Base-by-base conservation (phyloP, 768 basidiomycete species). In the Lactarius hengduanensis region DNA sequence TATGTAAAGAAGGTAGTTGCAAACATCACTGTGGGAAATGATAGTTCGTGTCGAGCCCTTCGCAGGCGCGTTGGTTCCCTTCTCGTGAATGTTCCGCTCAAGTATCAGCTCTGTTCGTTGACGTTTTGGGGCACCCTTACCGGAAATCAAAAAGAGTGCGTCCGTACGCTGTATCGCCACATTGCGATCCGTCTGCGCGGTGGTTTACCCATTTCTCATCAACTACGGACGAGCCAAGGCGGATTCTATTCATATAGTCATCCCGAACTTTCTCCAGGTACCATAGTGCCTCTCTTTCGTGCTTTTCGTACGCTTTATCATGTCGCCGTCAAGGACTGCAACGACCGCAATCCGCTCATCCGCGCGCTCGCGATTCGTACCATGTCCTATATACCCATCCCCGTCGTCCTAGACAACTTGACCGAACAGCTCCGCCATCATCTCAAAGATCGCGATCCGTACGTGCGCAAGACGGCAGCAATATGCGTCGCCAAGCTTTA, bases 131-230 rank as follows among this genome's bases (percentile, higher is more conserved):
- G 95, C 94, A 11, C 97, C 96, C 55, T 80, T 95, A 7, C 83
- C 98, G 45, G 97, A 98, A 76, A 97, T 98, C 76, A 99, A 99
- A 84, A 99, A 99, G 83, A 99, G 96, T 95, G 71, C 75, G 91
- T 76, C 15, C 4, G 13, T 26, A n/a, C 43, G 8, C n/a, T 20
- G 9, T 41, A 4, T 28, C 40, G 28, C 40, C 40, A 32, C 40
- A 61, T 30, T 20, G 9, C 20, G 6, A 58, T 13, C 32, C 43
- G n/a, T 11, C 20, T 59, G 15, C 4, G 9, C 74, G 97, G 95
- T 97, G 95, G 96, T 98, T 55, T 97, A 98, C 78, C 87, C 98
- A 58, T 98, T 92, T 80, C 86, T 98, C 66, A 89, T 98, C 74
- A 97, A 95, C 80, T 99, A 99, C 76, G 96, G 96, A 59, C 86